A percentile compares a stretch with the other conserved stretches of the same genome.
phyloP scores from a whole-genome alignment of 2,329 filamentous ascomycete genomes.

The Stagonosporopsis chrysanthemi region DNA sequence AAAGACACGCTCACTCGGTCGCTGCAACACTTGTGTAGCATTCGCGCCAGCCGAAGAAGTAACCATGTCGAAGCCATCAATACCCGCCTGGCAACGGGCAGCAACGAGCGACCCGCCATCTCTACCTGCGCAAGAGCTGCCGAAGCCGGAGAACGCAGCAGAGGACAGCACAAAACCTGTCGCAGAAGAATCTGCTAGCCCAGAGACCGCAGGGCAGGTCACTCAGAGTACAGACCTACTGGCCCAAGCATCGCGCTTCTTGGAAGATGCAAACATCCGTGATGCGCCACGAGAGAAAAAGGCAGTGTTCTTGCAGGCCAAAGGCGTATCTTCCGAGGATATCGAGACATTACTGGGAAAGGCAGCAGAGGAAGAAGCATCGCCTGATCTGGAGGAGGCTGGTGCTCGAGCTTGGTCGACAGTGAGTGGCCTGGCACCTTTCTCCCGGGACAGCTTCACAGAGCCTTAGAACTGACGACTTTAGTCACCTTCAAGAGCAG shows the following conservation, averaged over 20 bases:
- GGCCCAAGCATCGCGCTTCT: constrained; percentile 76
- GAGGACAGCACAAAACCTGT: constrained; percentile 21
- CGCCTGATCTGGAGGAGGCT: constrained; percentile 28
- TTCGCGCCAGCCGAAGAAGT: neutral
- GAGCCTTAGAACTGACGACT: constrained; percentile 15
- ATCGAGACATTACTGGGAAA: constrained; percentile 70
- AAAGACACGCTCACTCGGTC: neutral
- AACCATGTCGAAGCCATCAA: constrained; percentile 35
- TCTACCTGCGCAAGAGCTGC: constrained; percentile 23
- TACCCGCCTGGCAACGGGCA: constrained; percentile 48
- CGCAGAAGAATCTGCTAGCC: constrained; percentile 25
- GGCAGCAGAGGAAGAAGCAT: constrained; percentile 19
- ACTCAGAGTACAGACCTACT: constrained; percentile 46
- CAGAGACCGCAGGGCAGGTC: constrained; percentile 16
- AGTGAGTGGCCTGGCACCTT: constrained; percentile 23
- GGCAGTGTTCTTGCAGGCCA: constrained; percentile 76
- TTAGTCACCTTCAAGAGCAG: constrained; percentile 29
- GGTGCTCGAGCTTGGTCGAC: constrained; percentile 40
- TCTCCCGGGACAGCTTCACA: neutral
- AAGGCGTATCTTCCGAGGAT: constrained; percentile 72
- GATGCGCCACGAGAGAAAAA: constrained; percentile 76
- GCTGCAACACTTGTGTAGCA: neutral
- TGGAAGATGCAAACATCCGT: constrained; percentile 76
- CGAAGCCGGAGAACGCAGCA: constrained; percentile 19
- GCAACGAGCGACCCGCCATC: constrained; percentile 21